A percentile compares a stretch with the other conserved stretches of the same genome.
These are phyloP conservation scores for Pogostemon cablin DNA, from an alignment of 257 asterid genomes.

Conservation along the genomic window DNA sequence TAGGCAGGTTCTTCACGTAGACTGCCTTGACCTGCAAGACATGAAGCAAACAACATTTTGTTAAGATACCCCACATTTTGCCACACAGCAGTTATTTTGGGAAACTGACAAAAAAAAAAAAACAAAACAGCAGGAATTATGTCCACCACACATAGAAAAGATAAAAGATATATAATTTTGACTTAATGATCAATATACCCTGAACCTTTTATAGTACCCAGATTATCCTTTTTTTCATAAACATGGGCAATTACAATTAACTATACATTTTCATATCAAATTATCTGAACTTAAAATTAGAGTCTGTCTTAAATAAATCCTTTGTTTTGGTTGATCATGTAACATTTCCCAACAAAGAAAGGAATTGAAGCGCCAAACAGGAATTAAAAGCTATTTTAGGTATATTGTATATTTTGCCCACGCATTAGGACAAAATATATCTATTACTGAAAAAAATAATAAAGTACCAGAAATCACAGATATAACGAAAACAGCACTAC, in stretches of 20 bases:
- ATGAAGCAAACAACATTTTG: slow-evolving; percentile 23
- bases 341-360: neutral
- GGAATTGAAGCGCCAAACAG: neutral
- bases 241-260: neutral
- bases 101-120: slow-evolving; percentile 3
- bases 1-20: slow-evolving; percentile 92
- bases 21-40: slow-evolving; percentile 82
- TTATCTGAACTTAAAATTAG: neutral
- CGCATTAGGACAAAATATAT: neutral
- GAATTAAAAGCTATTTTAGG: neutral
- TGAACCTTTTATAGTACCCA: neutral
- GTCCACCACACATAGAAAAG: neutral
- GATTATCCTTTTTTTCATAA: too few relatives aligned
- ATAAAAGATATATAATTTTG: neutral
- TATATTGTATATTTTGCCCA: neutral
- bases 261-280: neutral
- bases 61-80: neutral
- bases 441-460: neutral
- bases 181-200: neutral
- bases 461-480: neutral
- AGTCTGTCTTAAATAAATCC: neutral
- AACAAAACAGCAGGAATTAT: neutral
- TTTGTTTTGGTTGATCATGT: neutral
- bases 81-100: neutral
- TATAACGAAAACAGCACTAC: slow-evolving; percentile 5